Evolutionary conservation across 2,329 filamentous ascomycete genomes (phyloP).

Genomic region (Trichoderma koningii): DNA sequence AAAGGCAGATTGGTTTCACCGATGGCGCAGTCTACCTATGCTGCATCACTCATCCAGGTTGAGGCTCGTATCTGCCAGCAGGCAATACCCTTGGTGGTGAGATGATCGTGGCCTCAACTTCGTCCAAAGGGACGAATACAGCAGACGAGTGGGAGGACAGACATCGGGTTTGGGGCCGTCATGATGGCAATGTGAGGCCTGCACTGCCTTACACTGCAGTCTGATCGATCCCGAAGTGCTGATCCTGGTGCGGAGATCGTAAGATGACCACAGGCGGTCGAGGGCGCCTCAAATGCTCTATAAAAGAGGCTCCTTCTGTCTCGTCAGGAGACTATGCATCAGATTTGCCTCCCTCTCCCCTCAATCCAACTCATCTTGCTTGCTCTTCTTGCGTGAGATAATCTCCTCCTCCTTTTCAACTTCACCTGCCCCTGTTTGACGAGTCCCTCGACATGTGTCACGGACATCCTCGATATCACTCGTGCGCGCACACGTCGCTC

Average conservation of each 20-base stretch:
- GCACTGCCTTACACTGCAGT: neutral
- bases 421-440: accelerated
- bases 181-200: neutral
- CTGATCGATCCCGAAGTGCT: neutral
- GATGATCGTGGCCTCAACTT: neutral
- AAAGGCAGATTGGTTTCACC: neutral
- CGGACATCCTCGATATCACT: conserved; percentile 55
- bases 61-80: conserved; percentile 5
- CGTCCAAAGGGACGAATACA: neutral
- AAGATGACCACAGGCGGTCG: neutral
- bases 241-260: neutral
- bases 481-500: conserved; percentile 57
- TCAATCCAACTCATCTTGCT: neutral
- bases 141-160: neutral
- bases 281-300: neutral
- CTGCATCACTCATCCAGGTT: neutral
- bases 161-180: neutral
- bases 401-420: no score
- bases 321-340: neutral
- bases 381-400: neutral
- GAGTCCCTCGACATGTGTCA: conserved; percentile 49
- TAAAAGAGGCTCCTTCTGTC: conserved; percentile 3
- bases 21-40: neutral
- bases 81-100: neutral
- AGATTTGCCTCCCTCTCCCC: neutral